Percentiles rank a stretch among this genome's conserved stretches.
Conservation (phyloP, 192 early-diverging fungal genomes). For the Umbelopsis isabellina region DNA sequence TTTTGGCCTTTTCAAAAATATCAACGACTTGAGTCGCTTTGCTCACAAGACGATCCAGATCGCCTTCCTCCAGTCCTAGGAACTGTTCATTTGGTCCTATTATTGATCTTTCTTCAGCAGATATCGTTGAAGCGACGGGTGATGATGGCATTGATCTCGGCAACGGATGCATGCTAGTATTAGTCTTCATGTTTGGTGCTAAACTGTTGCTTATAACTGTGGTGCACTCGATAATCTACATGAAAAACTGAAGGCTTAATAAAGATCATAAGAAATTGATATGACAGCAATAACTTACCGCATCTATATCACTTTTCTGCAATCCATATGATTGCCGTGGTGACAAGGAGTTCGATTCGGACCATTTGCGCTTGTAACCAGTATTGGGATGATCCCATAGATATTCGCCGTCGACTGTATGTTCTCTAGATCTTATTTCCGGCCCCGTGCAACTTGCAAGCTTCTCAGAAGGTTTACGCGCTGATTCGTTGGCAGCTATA, state of each 20-base stretch:
- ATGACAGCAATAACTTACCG: neutral
- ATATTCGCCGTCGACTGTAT: no score
- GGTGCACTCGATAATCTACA: conserved; percentile 2
- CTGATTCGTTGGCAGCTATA: no score
- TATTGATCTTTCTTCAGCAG: neutral
- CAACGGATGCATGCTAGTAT: neutral
- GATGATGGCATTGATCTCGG: neutral
- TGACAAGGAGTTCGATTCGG: neutral
- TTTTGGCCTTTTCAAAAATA: conserved; percentile 2
- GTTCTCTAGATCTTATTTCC: no score
- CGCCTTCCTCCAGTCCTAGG: neutral
- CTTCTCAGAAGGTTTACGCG: no score
- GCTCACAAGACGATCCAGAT: conserved; percentile 6
- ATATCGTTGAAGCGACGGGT: neutral
- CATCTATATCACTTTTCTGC: neutral
- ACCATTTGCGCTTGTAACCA: neutral
- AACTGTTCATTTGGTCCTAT: neutral
- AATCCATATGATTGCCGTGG: neutral
- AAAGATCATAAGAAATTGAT: neutral
- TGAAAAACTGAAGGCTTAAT: neutral
- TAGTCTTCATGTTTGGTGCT: neutral
- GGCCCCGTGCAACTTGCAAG: no score
- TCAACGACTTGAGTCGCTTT: conserved; percentile 12
- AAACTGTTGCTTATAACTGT: neutral
- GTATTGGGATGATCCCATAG: no score